phyloP scores from a whole-genome alignment of 306 rosid genomes.

The Begonia peltatifolia region DNA sequence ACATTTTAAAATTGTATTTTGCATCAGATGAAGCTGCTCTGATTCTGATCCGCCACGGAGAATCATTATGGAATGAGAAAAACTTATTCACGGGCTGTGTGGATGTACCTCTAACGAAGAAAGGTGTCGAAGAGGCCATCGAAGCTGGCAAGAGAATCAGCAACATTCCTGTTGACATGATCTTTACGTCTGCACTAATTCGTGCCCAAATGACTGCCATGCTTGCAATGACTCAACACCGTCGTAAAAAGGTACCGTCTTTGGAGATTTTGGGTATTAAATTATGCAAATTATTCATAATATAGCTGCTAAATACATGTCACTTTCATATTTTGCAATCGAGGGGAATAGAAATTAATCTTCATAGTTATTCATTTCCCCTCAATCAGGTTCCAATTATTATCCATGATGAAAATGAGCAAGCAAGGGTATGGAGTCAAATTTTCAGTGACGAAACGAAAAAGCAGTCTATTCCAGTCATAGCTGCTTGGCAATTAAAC shows the following conservation, averaged over 20 bases:
- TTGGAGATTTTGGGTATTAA: neutral
- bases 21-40: slow-evolving; percentile 79
- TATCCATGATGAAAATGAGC: slow-evolving; percentile 79
- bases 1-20: neutral
- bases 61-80: slow-evolving; percentile 91
- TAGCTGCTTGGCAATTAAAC: slow-evolving; percentile 78
- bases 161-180: slow-evolving; percentile 85
- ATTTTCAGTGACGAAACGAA: slow-evolving; percentile 82
- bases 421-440: slow-evolving; percentile 78
- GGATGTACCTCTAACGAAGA: slow-evolving; percentile 87
- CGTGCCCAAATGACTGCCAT: slow-evolving; percentile 99
- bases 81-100: slow-evolving; percentile 98
- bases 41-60: slow-evolving; percentile 91
- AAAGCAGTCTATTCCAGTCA: slow-evolving; percentile 85
- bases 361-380: slow-evolving; percentile 9
- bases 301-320: too few species aligned
- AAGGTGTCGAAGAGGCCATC: slow-evolving; percentile 94
- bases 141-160: slow-evolving; percentile 99
- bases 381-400: slow-evolving; percentile 63
- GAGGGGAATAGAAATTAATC: too few species aligned
- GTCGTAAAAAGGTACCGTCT: slow-evolving; percentile 63
- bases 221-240: slow-evolving; percentile 99
- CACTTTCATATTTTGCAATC: too few species aligned
- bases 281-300: too few species aligned
- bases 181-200: slow-evolving; percentile 85